These are phyloP conservation scores for Chlorencoelia australis DNA, from an alignment of 2,329 filamentous ascomycete species.

Conservation along the genomic window DNA sequence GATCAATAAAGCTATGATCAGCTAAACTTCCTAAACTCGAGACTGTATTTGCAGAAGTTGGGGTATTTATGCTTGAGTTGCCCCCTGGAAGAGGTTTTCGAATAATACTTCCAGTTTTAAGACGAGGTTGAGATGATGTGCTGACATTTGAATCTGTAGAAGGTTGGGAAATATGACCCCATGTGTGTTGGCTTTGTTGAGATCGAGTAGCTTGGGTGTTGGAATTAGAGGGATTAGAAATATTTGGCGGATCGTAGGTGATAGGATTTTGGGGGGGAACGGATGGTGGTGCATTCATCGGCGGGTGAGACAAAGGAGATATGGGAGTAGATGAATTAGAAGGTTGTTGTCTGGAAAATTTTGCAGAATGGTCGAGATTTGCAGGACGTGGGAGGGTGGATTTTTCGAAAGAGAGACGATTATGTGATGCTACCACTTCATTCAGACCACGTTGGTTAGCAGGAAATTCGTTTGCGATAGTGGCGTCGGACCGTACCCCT, in stretches of 20 bases:
- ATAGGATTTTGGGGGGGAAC: no score
- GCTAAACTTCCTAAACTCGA: slow-evolving; percentile 32
- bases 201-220: slow-evolving; percentile 4
- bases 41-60: slow-evolving; percentile 29
- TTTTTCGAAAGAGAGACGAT: slow-evolving; percentile 22
- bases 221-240: slow-evolving; percentile 7
- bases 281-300: no score
- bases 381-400: slow-evolving; percentile 14
- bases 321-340: slow-evolving; percentile 6
- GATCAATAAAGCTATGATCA: slow-evolving; percentile 34
- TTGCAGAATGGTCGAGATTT: no score
- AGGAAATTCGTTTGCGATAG: slow-evolving; percentile 25
- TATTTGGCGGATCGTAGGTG: slow-evolving; percentile 15
- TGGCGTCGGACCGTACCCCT: slow-evolving; percentile 30
- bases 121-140: slow-evolving; percentile 12
- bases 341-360: slow-evolving; percentile 12
- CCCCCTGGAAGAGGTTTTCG: slow-evolving; percentile 43
- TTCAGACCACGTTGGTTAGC: slow-evolving; percentile 25
- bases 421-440: slow-evolving; percentile 27
- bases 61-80: slow-evolving; percentile 28
- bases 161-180: slow-evolving; percentile 13
- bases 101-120: slow-evolving; percentile 35
- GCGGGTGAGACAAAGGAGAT: slow-evolving; percentile 4
- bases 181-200: slow-evolving; percentile 2
- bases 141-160: slow-evolving; percentile 18